These are phyloP conservation scores for Globisporangium spiculum DNA, from an alignment of 352 stramenopile species.

Conservation along the genomic window DNA sequence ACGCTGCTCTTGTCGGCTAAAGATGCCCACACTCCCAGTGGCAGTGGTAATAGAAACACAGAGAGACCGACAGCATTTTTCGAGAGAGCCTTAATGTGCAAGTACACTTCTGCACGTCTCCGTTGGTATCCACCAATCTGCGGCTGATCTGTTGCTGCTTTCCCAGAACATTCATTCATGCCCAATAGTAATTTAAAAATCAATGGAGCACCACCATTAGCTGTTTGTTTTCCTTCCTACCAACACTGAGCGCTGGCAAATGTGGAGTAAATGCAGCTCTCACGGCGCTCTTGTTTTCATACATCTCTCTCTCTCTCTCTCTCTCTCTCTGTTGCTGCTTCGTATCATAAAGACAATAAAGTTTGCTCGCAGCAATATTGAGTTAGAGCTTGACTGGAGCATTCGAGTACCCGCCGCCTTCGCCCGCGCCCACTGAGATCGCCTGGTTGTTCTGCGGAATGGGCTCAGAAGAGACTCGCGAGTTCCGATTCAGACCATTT, in stretches of 20 bases:
- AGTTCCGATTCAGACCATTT: conserved; percentile 56
- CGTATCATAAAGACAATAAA: not conserved
- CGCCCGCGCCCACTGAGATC: conserved; percentile 15
- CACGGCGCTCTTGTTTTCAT: not conserved
- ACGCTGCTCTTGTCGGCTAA: conserved; percentile 34
- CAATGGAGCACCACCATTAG: not conserved
- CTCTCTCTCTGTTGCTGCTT: not conserved
- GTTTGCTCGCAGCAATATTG: not conserved
- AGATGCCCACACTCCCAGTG: too few relatives aligned
- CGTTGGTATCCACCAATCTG: too few relatives aligned
- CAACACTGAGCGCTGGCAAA: too few relatives aligned
- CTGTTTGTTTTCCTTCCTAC: not conserved
- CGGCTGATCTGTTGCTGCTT: not conserved
- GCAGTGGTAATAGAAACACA: too few relatives aligned
- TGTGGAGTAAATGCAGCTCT: too few relatives aligned
- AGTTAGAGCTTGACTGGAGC: conserved; percentile 39
- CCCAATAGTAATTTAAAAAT: not conserved
- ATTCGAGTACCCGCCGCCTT: conserved; percentile 29
- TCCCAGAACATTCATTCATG: not conserved
- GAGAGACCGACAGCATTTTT: too few relatives aligned
- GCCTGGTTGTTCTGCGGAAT: conserved; percentile 14
- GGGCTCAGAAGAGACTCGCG: conserved; percentile 7
- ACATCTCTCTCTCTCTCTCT: not conserved
- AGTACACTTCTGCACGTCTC: too few relatives aligned
- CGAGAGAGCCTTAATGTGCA: too few relatives aligned